Conservation (phyloP, 2,329 filamentous ascomycete genomes). For the Beauveria bassiana region DNA sequence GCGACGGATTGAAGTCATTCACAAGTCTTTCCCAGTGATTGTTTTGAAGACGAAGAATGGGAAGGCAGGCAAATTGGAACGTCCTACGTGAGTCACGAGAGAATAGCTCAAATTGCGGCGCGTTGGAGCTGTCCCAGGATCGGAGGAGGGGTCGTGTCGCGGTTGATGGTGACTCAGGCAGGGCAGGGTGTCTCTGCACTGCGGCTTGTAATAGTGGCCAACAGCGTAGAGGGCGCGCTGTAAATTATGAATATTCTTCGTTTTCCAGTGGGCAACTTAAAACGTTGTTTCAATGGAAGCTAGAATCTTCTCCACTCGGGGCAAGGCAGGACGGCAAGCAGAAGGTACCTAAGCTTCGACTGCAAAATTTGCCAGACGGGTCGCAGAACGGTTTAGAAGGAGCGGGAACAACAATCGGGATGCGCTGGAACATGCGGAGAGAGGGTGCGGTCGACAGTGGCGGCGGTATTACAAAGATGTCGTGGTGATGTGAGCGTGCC, state of each 20-base stretch:
- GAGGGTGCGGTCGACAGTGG: not conserved
- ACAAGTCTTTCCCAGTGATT: not conserved
- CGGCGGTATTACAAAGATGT: not conserved
- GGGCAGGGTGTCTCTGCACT: no score
- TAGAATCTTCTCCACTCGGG: not conserved
- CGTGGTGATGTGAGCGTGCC: not conserved
- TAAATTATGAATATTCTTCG: not conserved
- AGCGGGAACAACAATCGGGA: not conserved
- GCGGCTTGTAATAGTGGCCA: no score
- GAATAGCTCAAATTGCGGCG: not conserved
- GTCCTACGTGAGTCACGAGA: constrained; percentile 6
- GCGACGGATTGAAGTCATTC: constrained; percentile 5
- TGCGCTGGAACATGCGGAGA: not conserved
- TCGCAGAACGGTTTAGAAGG: not conserved
- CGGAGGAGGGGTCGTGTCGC: constrained; percentile 6
- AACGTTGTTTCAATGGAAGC: not conserved
- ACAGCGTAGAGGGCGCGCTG: not conserved
- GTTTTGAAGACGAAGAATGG: not conserved
- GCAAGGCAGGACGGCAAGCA: not conserved
- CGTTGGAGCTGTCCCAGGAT: not conserved
- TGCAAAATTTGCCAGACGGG: not conserved
- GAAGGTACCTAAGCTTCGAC: no score
- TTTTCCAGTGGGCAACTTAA: no score
- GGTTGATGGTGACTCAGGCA: constrained; percentile 4
- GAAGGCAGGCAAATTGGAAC: not conserved